Evolutionary conservation across 352 stramenopile species (phyloP), one percentile per base, ranked within the genome.

Genomic region (Globisporangium lucens): DNA sequence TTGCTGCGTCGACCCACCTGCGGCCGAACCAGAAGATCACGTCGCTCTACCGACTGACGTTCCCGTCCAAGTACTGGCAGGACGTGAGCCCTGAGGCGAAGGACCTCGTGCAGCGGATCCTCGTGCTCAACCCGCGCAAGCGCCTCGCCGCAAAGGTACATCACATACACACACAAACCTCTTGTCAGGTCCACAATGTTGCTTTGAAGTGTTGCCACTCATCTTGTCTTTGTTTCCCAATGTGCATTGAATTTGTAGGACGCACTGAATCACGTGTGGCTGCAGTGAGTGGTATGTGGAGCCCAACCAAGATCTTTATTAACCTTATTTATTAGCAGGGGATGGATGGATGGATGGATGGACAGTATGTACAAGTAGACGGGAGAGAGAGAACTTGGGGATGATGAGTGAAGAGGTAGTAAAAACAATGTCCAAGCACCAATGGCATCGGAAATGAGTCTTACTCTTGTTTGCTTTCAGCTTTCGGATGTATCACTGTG

Each of bases 11-110:
- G 49, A 90, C 76, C 0, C 73, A 89, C 33, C 63, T 93, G 36
- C 81, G 76, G 59, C 78, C 79, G 10, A 79, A 82, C 56, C 82
- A 93, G 60, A 87, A 79, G 58, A 75, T 93, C 47, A 74, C 80
- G 68, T 76, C 74, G 52, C 63, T 91, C 41, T 93, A 89, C 61
- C 79, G 81, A 46, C 72, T 93, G 58, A 83, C 79, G 59, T 93
- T 93, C 70, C 85, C 85, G 8, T 71, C 77, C 64, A 89, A 87
- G 73, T 93, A 93, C 75, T 93, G 85, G 85, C 64, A 63, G n/a
- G 74, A 77, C 63, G 78, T 93, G 52, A 90, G 83, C 46, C 71
- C 75, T 24, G 66, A 77, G 27, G 81, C 85, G 10, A 78, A 75
- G n/a, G 81, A 91, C 61, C 81, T 93, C 36, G 61, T 91, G 20